Base-by-base conservation (phyloP, 306 rosid genomes). In the Quercus dentata region DNA sequence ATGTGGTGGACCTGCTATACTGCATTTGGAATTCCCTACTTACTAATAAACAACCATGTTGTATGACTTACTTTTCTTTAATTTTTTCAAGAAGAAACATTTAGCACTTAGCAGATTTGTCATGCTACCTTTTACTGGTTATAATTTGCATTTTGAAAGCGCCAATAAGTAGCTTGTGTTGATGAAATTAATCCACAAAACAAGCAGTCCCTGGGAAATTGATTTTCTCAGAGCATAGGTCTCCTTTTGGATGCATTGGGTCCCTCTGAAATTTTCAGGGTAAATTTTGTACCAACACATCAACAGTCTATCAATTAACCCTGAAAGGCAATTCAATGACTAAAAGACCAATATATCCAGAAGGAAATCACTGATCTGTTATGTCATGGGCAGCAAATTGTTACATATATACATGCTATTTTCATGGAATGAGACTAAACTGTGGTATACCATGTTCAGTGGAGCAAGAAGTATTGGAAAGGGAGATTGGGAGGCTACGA, bases 391-490 rank as follows among this genome's bases (percentile, higher is more conserved):
- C 56, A 44, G 44, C 61, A 6, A 28, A 64, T 19, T 9, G 25
- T 67, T 68, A 35, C 25, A 68, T 19, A 35, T 10, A 10, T 35
- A 10, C 72, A 68, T 68, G 19, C 17, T 23, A 44, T 61, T 70
- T 30, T 51, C 57, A 56, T 52, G 71, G 49, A 25, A 67, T 78
- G 57, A 46, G 83, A 73, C 91, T 92, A 76, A 92, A 71, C 80
- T 80, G 13, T 79, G 41, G 52, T 23, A 78, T 78, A 77, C 81
- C 78, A 75, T 86, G 71, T 90, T 69, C 88, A 96, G 99, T 96
- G 97, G 99, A 96, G 86, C 99, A 96, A 79, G 99, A 96, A 88
- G 97, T 96, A 62, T 85, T 96, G 88, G 99, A 96, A 84, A 96
- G 97, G 83, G 99, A 96, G 91, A 89, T 96, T 33, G 97, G 97